Conservation (phyloP, 352 stramenopile species). For the Phytophthora uliginosa region DNA sequence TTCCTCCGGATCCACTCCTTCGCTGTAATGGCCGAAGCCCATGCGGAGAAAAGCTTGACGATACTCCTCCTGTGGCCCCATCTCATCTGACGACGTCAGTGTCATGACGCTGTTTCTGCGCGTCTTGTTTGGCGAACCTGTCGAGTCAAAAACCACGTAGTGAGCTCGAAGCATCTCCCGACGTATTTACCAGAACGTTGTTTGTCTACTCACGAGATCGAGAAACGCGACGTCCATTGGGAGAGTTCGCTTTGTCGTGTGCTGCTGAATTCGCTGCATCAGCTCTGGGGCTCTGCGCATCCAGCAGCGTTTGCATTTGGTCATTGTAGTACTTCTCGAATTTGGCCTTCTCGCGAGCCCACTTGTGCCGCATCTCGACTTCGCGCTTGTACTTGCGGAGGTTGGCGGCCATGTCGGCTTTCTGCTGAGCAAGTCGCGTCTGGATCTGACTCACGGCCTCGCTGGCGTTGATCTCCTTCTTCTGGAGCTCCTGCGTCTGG, state of each 20-base stretch:
- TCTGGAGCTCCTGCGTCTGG: constrained; percentile 80
- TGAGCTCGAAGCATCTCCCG: background rate
- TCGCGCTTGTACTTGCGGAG: constrained; percentile 75
- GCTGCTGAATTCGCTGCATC: background rate
- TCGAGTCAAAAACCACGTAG: background rate
- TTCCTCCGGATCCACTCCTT: constrained; percentile 71
- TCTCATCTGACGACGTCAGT: constrained; percentile 18
- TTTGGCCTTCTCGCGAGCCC: constrained; percentile 82
- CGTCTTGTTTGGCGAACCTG: constrained; percentile 24
- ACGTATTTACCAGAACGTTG: background rate
- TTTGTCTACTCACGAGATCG: constrained; percentile 20
- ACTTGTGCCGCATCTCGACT: constrained; percentile 78
- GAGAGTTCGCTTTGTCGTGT: background rate
- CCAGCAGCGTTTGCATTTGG: constrained; percentile 56
- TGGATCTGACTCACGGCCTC: constrained; percentile 83
- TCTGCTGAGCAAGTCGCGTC: constrained; percentile 70
- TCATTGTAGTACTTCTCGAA: constrained; percentile 90
- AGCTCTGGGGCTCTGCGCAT: constrained; percentile 10
- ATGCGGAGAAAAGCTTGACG: constrained; percentile 77
- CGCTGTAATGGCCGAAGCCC: constrained; percentile 64
- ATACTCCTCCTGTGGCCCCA: constrained; percentile 47
- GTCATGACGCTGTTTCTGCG: constrained; percentile 14
- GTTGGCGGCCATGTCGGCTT: constrained; percentile 72
- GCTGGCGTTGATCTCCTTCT: constrained; percentile 76
- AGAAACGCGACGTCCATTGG: constrained; percentile 11